phyloP scores from a whole-genome alignment of 78 protist genomes.

The Abeoforma whisleri region DNA sequence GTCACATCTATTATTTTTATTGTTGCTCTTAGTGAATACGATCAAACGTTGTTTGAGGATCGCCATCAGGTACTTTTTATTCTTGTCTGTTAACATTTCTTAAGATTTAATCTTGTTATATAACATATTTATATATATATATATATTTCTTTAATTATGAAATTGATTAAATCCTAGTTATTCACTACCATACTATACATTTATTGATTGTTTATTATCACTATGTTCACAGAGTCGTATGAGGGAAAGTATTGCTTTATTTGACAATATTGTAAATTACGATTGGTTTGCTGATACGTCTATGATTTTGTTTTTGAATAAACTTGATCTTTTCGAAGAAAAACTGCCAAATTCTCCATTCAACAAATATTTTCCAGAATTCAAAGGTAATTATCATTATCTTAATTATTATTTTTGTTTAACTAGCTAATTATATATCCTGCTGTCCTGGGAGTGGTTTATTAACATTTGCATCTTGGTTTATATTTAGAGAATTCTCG shows the following conservation, averaged over 20 bases:
- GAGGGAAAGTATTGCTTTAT: constrained; percentile 73
- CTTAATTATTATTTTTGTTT: not conserved
- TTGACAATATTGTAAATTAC: constrained; percentile 75
- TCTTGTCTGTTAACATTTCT: not conserved
- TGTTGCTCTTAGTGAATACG: constrained; percentile 75
- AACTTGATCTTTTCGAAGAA: constrained; percentile 74
- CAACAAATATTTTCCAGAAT: constrained; percentile 61
- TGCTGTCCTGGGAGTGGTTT: not conserved
- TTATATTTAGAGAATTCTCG: no score
- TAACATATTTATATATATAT: no score
- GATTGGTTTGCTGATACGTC: constrained; percentile 75
- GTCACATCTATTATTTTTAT: constrained; percentile 88
- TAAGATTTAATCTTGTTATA: no score
- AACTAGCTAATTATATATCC: not conserved
- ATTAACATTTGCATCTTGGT: not conserved
- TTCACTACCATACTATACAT: not conserved
- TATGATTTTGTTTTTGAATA: constrained; percentile 86
- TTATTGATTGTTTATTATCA: not conserved
- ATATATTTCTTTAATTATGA: no score
- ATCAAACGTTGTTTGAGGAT: constrained; percentile 70
- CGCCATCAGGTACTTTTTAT: constrained; percentile 46
- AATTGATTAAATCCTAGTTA: no score
- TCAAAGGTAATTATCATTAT: constrained; percentile 39
- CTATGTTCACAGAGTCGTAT: constrained; percentile 66
- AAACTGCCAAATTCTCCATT: constrained; percentile 55